A percentile compares a stretch with the other conserved stretches of the same genome.
phyloP scores from a whole-genome alignment of 2,329 filamentous ascomycete genomes.

The Mariannaea elegans region DNA sequence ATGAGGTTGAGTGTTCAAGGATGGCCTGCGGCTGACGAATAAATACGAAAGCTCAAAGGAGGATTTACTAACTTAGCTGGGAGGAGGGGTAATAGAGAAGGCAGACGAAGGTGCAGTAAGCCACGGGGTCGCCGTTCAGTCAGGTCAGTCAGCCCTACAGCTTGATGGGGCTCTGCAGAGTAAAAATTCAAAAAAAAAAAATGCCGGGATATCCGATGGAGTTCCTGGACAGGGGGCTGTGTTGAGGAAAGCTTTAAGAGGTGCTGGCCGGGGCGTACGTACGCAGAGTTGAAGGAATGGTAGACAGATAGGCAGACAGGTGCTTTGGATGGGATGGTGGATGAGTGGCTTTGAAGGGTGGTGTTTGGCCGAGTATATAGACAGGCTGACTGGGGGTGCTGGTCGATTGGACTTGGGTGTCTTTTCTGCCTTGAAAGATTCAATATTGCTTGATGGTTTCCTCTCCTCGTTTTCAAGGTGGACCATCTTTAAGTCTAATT shows the following conservation, averaged over 20 bases:
- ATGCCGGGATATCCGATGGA: conserved; percentile 15
- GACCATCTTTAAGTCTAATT: too few species aligned
- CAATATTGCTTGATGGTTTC: too few species aligned
- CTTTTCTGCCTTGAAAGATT: too few species aligned
- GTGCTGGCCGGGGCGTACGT: too few species aligned
- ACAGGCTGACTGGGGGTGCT: not conserved
- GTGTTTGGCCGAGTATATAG: too few species aligned
- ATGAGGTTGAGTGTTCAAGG: not conserved
- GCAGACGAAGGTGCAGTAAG: not conserved
- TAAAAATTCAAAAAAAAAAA: conserved; percentile 8
- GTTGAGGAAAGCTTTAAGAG: not conserved
- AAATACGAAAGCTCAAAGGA: not conserved
- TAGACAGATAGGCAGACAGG: not conserved
- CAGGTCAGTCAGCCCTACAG: conserved; percentile 21
- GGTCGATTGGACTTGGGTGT: not conserved
- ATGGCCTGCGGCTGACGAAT: conserved; percentile 1
- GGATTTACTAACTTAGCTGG: conserved; percentile 11
- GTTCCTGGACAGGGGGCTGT: conserved; percentile 10
- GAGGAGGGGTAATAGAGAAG: not conserved
- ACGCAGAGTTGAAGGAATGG: not conserved
- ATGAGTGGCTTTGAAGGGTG: too few species aligned
- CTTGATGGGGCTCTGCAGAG: not conserved
- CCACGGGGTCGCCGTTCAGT: conserved; percentile 20
- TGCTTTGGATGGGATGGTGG: too few species aligned
- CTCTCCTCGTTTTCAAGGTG: too few species aligned